phyloP scores from a whole-genome alignment of 2,329 filamentous ascomycete genomes.

The Clonostachys sp. region DNA sequence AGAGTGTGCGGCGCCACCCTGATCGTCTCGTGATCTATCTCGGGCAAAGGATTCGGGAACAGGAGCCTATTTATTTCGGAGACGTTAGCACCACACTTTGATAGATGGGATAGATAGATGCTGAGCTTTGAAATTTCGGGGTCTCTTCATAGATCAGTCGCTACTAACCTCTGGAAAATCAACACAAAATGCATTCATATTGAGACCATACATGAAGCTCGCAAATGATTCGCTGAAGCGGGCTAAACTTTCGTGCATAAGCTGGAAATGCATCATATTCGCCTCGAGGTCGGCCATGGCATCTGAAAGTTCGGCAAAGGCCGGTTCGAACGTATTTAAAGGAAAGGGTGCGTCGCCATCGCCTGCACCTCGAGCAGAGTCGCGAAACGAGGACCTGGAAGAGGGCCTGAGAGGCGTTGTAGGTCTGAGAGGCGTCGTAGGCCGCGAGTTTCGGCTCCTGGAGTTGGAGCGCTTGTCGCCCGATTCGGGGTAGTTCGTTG shows the following conservation, averaged over 20 bases:
- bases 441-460: constrained; percentile 64
- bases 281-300: constrained; percentile 93
- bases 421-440: constrained; percentile 79
- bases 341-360: constrained; percentile 56
- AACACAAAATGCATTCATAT: constrained; percentile 99
- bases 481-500: constrained; percentile 11
- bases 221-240: constrained; percentile 96
- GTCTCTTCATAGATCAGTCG: not conserved
- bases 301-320: constrained; percentile 90
- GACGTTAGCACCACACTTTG: not conserved
- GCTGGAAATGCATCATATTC: constrained; percentile 94
- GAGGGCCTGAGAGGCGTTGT: constrained; percentile 89
- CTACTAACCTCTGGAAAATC: constrained; percentile 82
- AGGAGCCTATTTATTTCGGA: constrained; percentile 57
- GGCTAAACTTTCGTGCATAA: constrained; percentile 92
- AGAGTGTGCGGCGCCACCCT: constrained; percentile 17
- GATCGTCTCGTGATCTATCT: constrained; percentile 52
- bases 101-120: not conserved
- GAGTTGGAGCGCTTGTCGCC: constrained; percentile 46
- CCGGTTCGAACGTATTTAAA: constrained; percentile 78
- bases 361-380: constrained; percentile 57
- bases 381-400: constrained; percentile 83
- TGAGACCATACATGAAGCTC: constrained; percentile 90
- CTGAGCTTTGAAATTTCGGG: not conserved
- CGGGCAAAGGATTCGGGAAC: constrained; percentile 77